Evolutionary conservation across 345 rosid genomes (phyloP), one percentile per base, ranked within the genome.

Genomic region (Euphorbia tirucalli): DNA sequence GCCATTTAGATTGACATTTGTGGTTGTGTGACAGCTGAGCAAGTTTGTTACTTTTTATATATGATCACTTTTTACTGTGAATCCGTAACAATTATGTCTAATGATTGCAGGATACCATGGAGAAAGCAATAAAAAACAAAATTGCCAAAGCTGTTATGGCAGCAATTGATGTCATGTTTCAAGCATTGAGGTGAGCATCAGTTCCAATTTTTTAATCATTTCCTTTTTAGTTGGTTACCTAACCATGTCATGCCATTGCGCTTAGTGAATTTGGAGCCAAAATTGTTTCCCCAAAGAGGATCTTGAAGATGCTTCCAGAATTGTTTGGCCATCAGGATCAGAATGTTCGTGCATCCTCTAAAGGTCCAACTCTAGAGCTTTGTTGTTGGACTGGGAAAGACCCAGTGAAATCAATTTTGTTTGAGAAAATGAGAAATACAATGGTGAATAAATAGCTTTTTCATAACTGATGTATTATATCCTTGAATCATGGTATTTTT

Each of bases 361-460:
- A 96, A 84, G 99, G 99, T 67, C 77, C 93, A 70, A 96, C 99
- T 49, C 86, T 96, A 65, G 97, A 96, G 80, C 98, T 96, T 72
- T 96, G 99, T 76, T 97, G 98, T 31, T 96, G 99, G 99, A 93
- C 93, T 81, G 99, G 99, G 72, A 96, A 91, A 80, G 99, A 96
- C 60, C 96, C 98, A 73, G 96, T 96, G 28, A 96, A 96, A 74
- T 91, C 97, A 63, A 91, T 96, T 71, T 82, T 93, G 83, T 90
- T 96, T 81, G 98, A 96, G 87, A 96, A 96, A 85, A 96, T 96
- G 98, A 87, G 99, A 76, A 98, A 96, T 71, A 91, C 99, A 25
- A 96, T 96, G 99, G 21, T 64, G 27, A 70, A 67, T 50, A 30
- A 25, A 28, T 41, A 9, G 24, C 7, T 25, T 43, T 70, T 74